Evolutionary conservation across 1,284 basidiomycete genomes (phyloP), one percentile per base, ranked within the genome.

Genomic region (Papiliotrema nemorosa): DNA sequence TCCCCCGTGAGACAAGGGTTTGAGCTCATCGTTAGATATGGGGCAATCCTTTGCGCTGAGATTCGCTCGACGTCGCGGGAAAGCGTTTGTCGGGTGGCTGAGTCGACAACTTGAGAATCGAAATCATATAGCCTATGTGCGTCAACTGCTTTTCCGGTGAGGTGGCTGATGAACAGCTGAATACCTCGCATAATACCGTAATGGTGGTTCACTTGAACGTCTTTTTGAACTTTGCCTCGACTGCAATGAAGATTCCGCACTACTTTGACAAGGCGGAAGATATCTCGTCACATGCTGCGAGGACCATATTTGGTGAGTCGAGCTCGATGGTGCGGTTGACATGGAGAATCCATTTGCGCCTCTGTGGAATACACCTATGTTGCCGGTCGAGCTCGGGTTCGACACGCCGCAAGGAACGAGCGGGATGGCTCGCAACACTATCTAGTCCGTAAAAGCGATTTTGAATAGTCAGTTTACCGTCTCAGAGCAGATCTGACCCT

Each of bases 231-330:
- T 88, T 93, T 64, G 74, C 89, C n/a, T 72, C 94, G 22, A 81
- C 84, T 1, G 89, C 89, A 0, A 85, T 93, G 79, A 97, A 92
- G 76, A 87, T 92, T 78, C 83, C 88, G 46, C 80, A 83, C 45
- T 97, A 96, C 70, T 77, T 94, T 33, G 78, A 78, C 13, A 16
- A 25, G 26, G 34, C 29, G 14, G 46, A 38, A n/a, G 27, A n/a
- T 14, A 4, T 78, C 45, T 57, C 75, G n/a, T 65, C 60, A 33
- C 77, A 74, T 50, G 80, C 80, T 55, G 60, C 70, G 43, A 66
- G 62, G 40, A 84, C 82, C 64, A 73, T 87, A 47, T 76, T 78
- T 42, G 77, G 83, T 86, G 63, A 34, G 81, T 75, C 20, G 13
- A 37, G 6, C 34, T 25, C 26, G 25, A 35, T 13, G 31, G 42